phyloP scores from a whole-genome alignment of 257 asterid genomes.

The Solanum chaucha region DNA sequence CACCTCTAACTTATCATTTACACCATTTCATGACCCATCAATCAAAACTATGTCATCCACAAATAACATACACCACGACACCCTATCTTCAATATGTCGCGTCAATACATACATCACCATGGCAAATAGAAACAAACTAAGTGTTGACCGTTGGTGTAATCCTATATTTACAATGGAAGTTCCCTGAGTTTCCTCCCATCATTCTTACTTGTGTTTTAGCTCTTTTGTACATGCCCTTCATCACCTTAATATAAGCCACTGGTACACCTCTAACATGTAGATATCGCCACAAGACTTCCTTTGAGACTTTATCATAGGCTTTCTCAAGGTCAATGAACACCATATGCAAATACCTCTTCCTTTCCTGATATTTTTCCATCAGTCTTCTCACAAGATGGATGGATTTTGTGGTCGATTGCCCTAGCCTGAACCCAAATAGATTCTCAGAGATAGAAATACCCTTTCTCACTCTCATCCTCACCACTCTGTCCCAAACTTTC shows the following conservation, averaged over 20 bases:
- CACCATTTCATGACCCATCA: too few species aligned
- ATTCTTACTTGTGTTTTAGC: background rate
- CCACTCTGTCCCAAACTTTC: background rate
- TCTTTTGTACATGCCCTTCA: background rate
- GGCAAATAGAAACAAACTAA: background rate
- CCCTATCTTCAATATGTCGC: background rate
- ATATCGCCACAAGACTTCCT: background rate
- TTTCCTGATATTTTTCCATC: background rate
- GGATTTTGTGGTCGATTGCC: background rate
- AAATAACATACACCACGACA: background rate
- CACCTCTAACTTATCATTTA: too few species aligned
- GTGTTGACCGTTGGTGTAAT: background rate
- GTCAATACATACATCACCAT: background rate
- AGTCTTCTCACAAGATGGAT: background rate
- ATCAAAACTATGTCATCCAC: background rate
- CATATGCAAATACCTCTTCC: background rate
- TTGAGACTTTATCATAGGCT: background rate
- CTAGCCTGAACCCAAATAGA: background rate
- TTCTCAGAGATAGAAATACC: background rate
- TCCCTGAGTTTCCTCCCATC: background rate
- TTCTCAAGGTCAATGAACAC: background rate
- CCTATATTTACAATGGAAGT: background rate
- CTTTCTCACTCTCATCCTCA: background rate
- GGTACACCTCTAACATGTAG: background rate
- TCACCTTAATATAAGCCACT: background rate